Percentiles rank a stretch among this genome's conserved stretches.
Evolutionary conservation across 805 yeast genomes (phyloP).

Genomic region (Priceomyces medius): DNA sequence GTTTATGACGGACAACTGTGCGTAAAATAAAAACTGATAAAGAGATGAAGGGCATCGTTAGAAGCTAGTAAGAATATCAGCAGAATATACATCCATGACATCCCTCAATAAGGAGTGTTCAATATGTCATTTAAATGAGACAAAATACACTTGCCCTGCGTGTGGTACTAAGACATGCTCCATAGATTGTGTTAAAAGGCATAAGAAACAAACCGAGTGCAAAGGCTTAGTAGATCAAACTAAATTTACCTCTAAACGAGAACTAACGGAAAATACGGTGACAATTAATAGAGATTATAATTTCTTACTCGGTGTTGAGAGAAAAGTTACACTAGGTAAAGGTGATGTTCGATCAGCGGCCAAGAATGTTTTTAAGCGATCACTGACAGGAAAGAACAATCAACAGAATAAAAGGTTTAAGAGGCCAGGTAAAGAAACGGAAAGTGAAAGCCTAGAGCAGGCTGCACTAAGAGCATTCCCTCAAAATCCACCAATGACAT

Average conservation of each 20-base stretch:
- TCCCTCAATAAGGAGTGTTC: constrained; percentile 20
- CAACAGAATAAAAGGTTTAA: constrained; percentile 20
- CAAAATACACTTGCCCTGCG: constrained; percentile 79
- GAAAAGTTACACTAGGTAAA: constrained; percentile 60
- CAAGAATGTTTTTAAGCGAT: constrained; percentile 41
- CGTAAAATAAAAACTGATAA: neutral
- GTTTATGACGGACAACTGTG: neutral
- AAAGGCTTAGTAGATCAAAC: constrained; percentile 65
- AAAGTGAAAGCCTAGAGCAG: constrained; percentile 23
- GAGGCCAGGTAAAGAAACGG: constrained; percentile 13
- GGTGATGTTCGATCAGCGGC: constrained; percentile 45
- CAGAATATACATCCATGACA: constrained; percentile 1
- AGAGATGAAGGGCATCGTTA: neutral
- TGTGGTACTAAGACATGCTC: constrained; percentile 70
- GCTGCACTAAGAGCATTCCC: constrained; percentile 24
- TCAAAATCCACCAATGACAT: constrained; percentile 24
- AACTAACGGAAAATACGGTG: constrained; percentile 36
- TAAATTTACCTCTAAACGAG: constrained; percentile 49
- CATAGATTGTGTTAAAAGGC: constrained; percentile 65
- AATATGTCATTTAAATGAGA: constrained; percentile 34
- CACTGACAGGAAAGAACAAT: constrained; percentile 11
- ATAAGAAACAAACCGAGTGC: constrained; percentile 63
- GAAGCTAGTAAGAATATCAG: neutral
- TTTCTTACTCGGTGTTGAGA: constrained; percentile 58
- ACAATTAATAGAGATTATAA: constrained; percentile 83